Percentiles rank a stretch among this genome's conserved stretches.
Conservation (phyloP, 345 rosid genomes). For the Rhizophora mangle region DNA sequence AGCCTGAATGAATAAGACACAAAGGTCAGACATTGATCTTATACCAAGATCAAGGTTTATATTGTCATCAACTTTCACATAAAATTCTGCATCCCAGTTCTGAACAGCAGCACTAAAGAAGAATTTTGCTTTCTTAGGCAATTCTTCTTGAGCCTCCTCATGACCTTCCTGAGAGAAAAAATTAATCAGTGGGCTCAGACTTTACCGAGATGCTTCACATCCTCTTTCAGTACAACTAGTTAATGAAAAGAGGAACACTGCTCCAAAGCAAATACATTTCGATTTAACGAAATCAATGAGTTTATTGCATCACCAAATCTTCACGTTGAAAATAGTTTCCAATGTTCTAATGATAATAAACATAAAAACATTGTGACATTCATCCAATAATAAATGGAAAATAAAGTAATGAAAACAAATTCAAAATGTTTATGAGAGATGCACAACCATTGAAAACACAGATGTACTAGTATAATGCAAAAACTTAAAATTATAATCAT, state of each 20-base stretch:
- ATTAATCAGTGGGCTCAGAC: constrained; percentile 12
- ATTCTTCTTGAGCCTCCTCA: constrained; percentile 92
- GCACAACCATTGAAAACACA: background rate
- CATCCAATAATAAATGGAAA: constrained; percentile 15
- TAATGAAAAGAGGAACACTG: constrained; percentile 1
- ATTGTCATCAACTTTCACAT: constrained; percentile 80
- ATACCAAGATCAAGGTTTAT: constrained; percentile 82
- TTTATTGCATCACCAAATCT: constrained; percentile 5
- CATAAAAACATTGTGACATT: constrained; percentile 19
- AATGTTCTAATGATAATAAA: constrained; percentile 8
- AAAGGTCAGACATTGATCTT: constrained; percentile 15
- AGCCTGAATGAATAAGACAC: constrained; percentile 7
- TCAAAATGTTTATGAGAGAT: background rate
- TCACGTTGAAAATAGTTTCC: background rate
- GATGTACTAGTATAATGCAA: background rate
- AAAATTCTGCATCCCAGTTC: constrained; percentile 94
- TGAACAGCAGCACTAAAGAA: constrained; percentile 87
- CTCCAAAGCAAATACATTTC: background rate
- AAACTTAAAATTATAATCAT: background rate
- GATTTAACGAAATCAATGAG: constrained; percentile 9
- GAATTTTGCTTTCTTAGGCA: constrained; percentile 78
- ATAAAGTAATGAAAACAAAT: background rate
- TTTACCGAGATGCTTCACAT: background rate
- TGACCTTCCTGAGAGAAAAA: constrained; percentile 66
- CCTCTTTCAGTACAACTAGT: constrained; percentile 5